Evolutionary conservation across 1,139 yeast genomes (phyloP).

Genomic region (Suhomyces guaymorum): DNA sequence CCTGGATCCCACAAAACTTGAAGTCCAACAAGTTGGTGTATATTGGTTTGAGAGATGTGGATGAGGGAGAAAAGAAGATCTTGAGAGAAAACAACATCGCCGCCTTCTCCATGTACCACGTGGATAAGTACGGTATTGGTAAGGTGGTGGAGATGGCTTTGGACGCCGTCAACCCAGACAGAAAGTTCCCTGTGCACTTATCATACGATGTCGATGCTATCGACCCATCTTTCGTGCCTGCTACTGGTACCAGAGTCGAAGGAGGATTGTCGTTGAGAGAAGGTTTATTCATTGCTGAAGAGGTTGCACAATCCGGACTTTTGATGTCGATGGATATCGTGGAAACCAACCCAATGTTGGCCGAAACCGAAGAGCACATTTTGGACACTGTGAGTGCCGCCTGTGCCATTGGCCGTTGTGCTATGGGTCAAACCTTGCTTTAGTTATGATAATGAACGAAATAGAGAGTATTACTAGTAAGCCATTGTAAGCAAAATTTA

Average conservation of each 20-base stretch:
- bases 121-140: slow-evolving; percentile 91
- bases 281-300: slow-evolving; percentile 90
- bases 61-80: slow-evolving; percentile 76
- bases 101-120: slow-evolving; percentile 94
- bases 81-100: slow-evolving; percentile 71
- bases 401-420: slow-evolving; percentile 89
- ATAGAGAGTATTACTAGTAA: no score
- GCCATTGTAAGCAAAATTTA: no score
- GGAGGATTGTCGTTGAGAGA: slow-evolving; percentile 95
- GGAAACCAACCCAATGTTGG: slow-evolving; percentile 89
- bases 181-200: slow-evolving; percentile 77
- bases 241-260: slow-evolving; percentile 97
- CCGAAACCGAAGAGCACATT: slow-evolving; percentile 73
- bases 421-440: slow-evolving; percentile 86
- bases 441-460: slow-evolving; percentile 26
- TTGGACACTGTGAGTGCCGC: slow-evolving; percentile 88
- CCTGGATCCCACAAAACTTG: slow-evolving; percentile 79
- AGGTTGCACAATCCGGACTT: slow-evolving; percentile 84
- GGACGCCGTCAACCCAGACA: slow-evolving; percentile 71
- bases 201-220: slow-evolving; percentile 97
- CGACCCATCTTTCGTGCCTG: slow-evolving; percentile 92
- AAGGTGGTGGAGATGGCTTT: slow-evolving; percentile 92
- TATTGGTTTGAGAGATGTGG: slow-evolving; percentile 94
- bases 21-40: slow-evolving; percentile 77
- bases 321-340: slow-evolving; percentile 88